These are phyloP conservation scores for Bruguiera parviflora DNA, from an alignment of 345 rosid genomes.

Conservation along the genomic window DNA sequence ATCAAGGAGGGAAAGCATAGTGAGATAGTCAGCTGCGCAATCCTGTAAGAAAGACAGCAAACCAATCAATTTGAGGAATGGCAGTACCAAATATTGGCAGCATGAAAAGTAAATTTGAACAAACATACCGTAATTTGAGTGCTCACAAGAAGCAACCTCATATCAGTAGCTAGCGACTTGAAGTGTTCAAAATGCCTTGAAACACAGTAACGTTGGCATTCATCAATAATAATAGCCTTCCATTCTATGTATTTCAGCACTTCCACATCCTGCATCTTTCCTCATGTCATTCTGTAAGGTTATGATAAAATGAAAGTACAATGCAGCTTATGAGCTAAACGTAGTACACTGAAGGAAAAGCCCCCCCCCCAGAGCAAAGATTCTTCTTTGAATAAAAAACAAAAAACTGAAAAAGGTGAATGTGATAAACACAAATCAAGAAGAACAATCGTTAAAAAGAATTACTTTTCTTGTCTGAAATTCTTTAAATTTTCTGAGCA, in stretches of 20 bases:
- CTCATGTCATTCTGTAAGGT: too few species aligned
- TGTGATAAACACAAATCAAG: too few species aligned
- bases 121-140: slow-evolving; percentile 3
- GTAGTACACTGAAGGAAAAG: too few species aligned
- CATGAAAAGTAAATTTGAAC: background rate
- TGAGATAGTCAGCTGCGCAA: background rate
- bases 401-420: too few species aligned
- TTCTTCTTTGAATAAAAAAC: too few species aligned
- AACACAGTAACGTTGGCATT: background rate
- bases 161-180: slow-evolving; percentile 1
- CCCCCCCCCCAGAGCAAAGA: too few species aligned
- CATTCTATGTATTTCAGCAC: slow-evolving; percentile 4
- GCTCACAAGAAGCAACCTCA: slow-evolving; percentile 5
- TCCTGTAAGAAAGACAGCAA: background rate
- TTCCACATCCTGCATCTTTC: slow-evolving; percentile 9
- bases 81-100: background rate
- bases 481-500: too few species aligned
- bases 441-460: too few species aligned
- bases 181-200: slow-evolving; percentile 1
- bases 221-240: slow-evolving; percentile 6
- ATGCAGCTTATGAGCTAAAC: too few species aligned
- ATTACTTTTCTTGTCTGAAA: too few species aligned
- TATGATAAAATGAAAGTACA: too few species aligned
- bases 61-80: background rate
- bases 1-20: slow-evolving; percentile 5